Evolutionary conservation across 345 rosid species (phyloP), one percentile per base, ranked within the genome.

Genomic region (Eucalyptus marginata): DNA sequence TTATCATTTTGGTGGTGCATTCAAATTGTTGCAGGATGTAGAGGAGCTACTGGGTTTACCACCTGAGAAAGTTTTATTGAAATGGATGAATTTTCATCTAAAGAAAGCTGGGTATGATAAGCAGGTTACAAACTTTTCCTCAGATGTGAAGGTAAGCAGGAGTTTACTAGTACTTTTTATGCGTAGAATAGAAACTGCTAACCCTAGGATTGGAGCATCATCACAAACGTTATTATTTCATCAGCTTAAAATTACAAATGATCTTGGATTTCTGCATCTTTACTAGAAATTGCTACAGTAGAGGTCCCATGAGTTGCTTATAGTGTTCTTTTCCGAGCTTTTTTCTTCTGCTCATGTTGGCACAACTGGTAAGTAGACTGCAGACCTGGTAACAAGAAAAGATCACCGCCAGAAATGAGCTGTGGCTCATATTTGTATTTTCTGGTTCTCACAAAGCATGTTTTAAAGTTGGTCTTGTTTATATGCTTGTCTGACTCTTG

Each of bases 11-110:
- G 49, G 22, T 62, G n/a, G 40, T 8, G 18, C 59, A 76, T 47
- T 89, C 33, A 12, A 40, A 88, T 33, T 49, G 58, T 83, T 92
- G 89, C 94, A 98, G 99, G 99, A 98, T 56, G 99, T 93, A 64
- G 99, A 98, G 93, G 99, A 98, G 95, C 99, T 98, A 81, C 91
- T 94, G 96, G 93, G 95, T 87, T 93, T 98, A 90, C 93, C 97
- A 87, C 99, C 99, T 88, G 99, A 97, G 92, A 98, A 98, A 92
- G 97, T 98, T 90, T 86, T 98, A 86, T 94, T 98, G 59, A 97
- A 98, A 92, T 98, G 99, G 99, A 98, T 98, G 99, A 98, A 98
- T 91, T 95, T 94, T 88, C 99, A 98, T 92, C 91, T 98, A 89
- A 97, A 98, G 94, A 98, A 98, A 93, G 96, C 94, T 90, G 99